phyloP scores from a whole-genome alignment of 1,284 basidiomycete species.

The Trichosporon faecale region DNA sequence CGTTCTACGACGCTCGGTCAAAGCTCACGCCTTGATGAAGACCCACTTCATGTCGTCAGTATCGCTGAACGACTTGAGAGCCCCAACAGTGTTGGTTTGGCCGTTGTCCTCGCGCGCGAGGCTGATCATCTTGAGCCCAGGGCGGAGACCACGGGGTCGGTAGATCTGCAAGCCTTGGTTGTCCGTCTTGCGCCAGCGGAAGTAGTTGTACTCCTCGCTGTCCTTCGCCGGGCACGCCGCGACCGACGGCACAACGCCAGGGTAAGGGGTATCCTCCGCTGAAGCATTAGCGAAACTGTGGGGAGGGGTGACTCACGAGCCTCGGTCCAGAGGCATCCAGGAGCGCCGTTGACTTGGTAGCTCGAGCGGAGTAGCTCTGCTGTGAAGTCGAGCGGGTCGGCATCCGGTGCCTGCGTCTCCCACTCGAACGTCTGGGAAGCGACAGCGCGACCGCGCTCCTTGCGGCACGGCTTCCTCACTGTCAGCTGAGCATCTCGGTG shows the following conservation, averaged over 20 bases:
- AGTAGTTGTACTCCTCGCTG: background rate
- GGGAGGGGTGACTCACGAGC: background rate
- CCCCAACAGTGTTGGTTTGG: background rate
- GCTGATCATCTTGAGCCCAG: background rate
- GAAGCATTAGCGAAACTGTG: background rate
- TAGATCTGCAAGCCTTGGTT: background rate
- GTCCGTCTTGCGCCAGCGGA: background rate
- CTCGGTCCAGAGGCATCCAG: background rate
- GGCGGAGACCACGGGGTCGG: background rate
- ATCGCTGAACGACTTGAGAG: background rate
- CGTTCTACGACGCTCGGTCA: background rate
- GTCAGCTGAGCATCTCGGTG: background rate
- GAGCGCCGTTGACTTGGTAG: background rate
- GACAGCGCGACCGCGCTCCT: background rate
- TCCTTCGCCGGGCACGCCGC: background rate
- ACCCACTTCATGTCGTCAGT: background rate
- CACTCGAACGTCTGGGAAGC: background rate
- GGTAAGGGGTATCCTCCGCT: background rate
- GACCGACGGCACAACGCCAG: background rate
- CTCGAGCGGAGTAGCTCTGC: background rate
- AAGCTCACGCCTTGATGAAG: slow-evolving; percentile 3
- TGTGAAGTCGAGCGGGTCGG: background rate
- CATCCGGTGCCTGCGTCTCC: background rate
- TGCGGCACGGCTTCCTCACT: background rate
- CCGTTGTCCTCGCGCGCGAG: background rate